Base-by-base conservation (phyloP, 768 basidiomycete species). In the Lactarius deliciosus region DNA sequence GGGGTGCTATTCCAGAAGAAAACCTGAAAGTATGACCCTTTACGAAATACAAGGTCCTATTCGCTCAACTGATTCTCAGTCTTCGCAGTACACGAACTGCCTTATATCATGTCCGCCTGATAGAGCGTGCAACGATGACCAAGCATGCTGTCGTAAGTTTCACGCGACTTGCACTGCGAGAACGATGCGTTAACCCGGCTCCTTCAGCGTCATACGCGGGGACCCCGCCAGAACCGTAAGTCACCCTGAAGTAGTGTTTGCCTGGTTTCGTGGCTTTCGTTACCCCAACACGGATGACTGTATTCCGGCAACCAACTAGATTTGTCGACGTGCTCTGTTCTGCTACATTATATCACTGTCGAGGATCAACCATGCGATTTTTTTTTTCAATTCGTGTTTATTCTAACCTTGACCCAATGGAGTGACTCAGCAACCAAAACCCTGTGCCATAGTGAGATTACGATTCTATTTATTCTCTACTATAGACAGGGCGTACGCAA, bases 81-180 rank as follows among this genome's bases (percentile, higher is more conserved):
- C 79, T 56, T 79, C 79, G 30, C 78, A 78, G 47, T 80, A 85
- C 64, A 82, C 85, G 5, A 82, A 82, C 16, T 93, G 91, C 75
- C 80, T 92, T 63, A 87, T 93, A 66, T 71, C 85, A 22, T 93
- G 91, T 71, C 90, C 90, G 7, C 74, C 83, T 11, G 89, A 90
- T 73, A 82, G 82, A 64, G 82, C 81, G 41, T 93, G 92, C 71
- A 79, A 88, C 71, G 86, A 87, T 16, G 87, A 91, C 72, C 87
- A 91, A 68, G 85, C 89, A 1, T 93, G 91, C 74, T 93, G 91
- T 74, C 91, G 90, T 92, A 75, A 79, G 90, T 84, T 47, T 20
- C 11, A 56, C 25, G n/a, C 28, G 6, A 5, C 36, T 4, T 28
- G 3, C 45, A 8, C 18, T 45, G 10, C 8, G 4, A 45, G 28